Conservation (phyloP, 2,329 filamentous ascomycete genomes). For the Tolypocladium nubicola region DNA sequence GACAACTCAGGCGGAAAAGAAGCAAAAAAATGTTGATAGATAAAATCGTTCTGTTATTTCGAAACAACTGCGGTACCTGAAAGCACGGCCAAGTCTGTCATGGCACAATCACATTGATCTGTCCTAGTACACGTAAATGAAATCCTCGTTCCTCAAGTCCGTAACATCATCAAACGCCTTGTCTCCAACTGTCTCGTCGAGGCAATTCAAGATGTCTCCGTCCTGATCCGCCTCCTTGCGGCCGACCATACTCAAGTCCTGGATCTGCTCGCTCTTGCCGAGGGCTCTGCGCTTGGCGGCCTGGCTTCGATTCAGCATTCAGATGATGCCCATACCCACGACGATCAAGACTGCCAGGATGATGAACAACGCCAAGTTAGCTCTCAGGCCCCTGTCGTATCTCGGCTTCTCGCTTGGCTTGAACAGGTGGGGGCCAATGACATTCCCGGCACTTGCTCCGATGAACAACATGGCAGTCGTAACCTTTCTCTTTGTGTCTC, state of each 20-base stretch:
- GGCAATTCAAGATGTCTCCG: conserved; percentile 3
- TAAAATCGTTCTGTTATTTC: too few relatives aligned
- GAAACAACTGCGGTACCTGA: too few relatives aligned
- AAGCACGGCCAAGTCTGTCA: too few relatives aligned
- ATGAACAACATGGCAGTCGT: conserved; percentile 56
- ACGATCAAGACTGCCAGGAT: conserved; percentile 41
- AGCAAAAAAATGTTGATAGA: too few relatives aligned
- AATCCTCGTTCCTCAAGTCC: conserved; percentile 54
- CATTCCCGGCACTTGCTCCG: conserved; percentile 54
- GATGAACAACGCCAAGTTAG: conserved; percentile 51
- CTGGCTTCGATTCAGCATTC: conserved; percentile 43
- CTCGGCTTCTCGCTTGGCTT: conserved; percentile 35
- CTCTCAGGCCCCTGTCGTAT: conserved; percentile 40
- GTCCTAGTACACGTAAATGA: conserved; percentile 42
- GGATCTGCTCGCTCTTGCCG: conserved; percentile 47
- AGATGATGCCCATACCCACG: conserved; percentile 33
- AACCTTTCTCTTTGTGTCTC: conserved; percentile 59
- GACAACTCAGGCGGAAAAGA: too few relatives aligned
- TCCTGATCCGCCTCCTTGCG: conserved; percentile 6
- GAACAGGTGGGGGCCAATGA: conserved; percentile 55
- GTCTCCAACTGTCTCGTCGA: conserved; percentile 5
- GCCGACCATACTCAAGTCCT: conserved; percentile 46
- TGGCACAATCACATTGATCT: background rate
- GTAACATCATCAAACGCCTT: conserved; percentile 39
- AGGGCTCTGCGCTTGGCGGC: conserved; percentile 36